Evolutionary conservation across 306 rosid species (phyloP).

Genomic region (Begonia peltatifolia): DNA sequence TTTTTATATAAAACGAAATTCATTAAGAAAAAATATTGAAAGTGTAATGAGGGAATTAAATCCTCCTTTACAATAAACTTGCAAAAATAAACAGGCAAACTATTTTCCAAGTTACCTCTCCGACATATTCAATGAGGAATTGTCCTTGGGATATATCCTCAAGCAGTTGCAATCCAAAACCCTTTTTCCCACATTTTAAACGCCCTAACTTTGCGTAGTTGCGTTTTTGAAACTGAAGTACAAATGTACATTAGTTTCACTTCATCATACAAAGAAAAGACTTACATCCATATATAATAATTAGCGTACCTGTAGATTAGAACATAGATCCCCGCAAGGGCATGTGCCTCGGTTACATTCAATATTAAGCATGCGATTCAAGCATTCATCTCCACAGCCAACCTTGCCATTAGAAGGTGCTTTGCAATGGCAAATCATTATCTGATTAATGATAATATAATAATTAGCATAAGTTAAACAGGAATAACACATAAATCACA

Average conservation of each 20-base stretch:
- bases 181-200: constrained; percentile 88
- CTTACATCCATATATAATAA: background rate
- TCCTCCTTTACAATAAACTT: background rate
- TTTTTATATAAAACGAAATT: too few species aligned
- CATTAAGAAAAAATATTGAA: background rate
- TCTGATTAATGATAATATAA: constrained; percentile 28
- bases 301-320: constrained; percentile 85
- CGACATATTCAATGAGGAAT: constrained; percentile 94
- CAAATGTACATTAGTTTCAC: background rate
- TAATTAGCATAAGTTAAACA: constrained; percentile 8
- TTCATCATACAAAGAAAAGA: background rate
- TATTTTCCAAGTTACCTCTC: constrained; percentile 53
- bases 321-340: constrained; percentile 80
- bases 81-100: too few species aligned
- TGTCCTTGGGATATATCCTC: constrained; percentile 53
- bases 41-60: background rate
- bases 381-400: constrained; percentile 94
- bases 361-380: constrained; percentile 84
- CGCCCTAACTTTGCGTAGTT: constrained; percentile 61
- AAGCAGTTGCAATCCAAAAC: constrained; percentile 70
- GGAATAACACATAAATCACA: background rate
- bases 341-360: constrained; percentile 88
- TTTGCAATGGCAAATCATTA: constrained; percentile 96
- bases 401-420: constrained; percentile 32
- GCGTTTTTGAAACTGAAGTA: constrained; percentile 84